These are phyloP conservation scores for Sporothrix mexicana DNA, from an alignment of 2,329 filamentous ascomycete species.

Conservation along the genomic window DNA sequence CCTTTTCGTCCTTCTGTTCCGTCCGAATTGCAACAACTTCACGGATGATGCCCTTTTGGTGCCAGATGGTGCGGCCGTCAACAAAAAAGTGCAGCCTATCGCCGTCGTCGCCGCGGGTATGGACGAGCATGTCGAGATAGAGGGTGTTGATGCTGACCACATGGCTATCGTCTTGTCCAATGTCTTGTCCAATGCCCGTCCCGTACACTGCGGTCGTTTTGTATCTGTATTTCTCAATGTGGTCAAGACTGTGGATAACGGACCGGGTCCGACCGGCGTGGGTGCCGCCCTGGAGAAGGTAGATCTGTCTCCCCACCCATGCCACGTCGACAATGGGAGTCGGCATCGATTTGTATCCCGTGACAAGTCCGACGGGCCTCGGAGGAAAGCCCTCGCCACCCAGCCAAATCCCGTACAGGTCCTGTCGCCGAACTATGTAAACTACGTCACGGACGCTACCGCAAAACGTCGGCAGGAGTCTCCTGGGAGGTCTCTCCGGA, in stretches of 20 bases:
- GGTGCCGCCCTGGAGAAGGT: not conserved
- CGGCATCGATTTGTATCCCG: not conserved
- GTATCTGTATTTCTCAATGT: not conserved
- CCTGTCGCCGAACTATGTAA: no score
- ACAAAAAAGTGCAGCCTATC: not conserved
- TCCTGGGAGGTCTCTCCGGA: no score
- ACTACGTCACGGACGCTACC: no score
- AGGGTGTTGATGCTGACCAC: not conserved
- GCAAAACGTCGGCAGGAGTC: no score
- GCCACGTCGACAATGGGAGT: not conserved
- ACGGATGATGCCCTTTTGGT: not conserved
- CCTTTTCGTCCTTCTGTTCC: not conserved
- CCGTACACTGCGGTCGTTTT: not conserved
- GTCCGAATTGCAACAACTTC: not conserved
- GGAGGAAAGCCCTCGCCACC: not conserved
- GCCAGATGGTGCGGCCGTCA: not conserved
- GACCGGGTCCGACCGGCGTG: not conserved
- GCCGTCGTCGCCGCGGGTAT: not conserved
- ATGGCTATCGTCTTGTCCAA: not conserved
- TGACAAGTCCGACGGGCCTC: not conserved
- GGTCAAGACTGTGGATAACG: not conserved
- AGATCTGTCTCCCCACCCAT: not conserved
- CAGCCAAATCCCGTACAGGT: no score
- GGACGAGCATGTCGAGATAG: not conserved
- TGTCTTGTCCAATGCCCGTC: not conserved